These are phyloP conservation scores for Xylariales sp. DNA, from an alignment of 2,329 filamentous ascomycete genomes.

Conservation along the genomic window DNA sequence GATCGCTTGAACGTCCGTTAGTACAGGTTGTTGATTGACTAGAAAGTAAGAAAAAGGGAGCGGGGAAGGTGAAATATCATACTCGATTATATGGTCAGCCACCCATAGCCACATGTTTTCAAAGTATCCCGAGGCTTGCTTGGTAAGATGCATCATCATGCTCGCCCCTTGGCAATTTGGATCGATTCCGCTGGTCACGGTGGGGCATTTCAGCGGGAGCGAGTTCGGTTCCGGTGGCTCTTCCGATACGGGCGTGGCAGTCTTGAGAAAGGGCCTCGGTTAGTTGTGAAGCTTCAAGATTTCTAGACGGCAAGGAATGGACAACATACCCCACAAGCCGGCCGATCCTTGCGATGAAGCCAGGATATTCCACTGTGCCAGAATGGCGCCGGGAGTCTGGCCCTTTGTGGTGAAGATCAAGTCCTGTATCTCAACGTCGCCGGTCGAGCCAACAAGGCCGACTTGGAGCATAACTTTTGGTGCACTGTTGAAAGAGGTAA, in stretches of 20 bases:
- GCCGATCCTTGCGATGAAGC: slow-evolving; percentile 41
- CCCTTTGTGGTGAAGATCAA: slow-evolving; percentile 63
- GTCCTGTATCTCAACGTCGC: slow-evolving; percentile 65
- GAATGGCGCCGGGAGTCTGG: slow-evolving; percentile 61
- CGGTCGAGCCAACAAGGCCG: slow-evolving; percentile 54
- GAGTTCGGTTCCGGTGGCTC: slow-evolving; percentile 62
- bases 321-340: slow-evolving; percentile 48
- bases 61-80: too few relatives aligned
- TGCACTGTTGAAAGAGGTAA: too few relatives aligned
- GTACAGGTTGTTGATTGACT: not conserved
- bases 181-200: slow-evolving; percentile 36
- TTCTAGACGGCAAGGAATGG: too few relatives aligned
- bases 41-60: slow-evolving; percentile 19
- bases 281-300: too few relatives aligned
- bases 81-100: slow-evolving; percentile 53
- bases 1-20: too few relatives aligned
- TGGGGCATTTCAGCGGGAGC: slow-evolving; percentile 57
- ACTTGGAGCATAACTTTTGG: slow-evolving; percentile 65
- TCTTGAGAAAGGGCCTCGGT: slow-evolving; percentile 26
- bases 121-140: slow-evolving; percentile 40
- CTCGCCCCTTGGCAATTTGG: slow-evolving; percentile 56
- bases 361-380: slow-evolving; percentile 69
- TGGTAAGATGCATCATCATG: slow-evolving; percentile 42
- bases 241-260: slow-evolving; percentile 69
- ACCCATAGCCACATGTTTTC: slow-evolving; percentile 62